Percentiles rank a stretch among this genome's conserved stretches.
phyloP scores from a whole-genome alignment of 164 flowering plant genomes.

The Cinnamomum chago region DNA sequence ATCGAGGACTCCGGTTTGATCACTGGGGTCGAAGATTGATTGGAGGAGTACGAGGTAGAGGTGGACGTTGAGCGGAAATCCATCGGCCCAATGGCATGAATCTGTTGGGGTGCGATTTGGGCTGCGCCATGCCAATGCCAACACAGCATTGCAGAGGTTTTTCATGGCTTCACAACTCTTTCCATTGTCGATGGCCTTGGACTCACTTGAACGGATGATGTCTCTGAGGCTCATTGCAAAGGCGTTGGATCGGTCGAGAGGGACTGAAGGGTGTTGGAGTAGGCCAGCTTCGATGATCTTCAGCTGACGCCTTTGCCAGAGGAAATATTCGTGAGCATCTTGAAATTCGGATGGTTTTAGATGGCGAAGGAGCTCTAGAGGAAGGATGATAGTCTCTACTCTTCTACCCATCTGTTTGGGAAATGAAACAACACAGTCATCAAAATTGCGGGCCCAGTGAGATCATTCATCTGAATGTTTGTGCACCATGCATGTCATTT shows the following conservation, averaged over 20 bases:
- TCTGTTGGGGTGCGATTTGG: slow-evolving; percentile 49
- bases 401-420: slow-evolving; percentile 56
- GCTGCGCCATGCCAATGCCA: slow-evolving; percentile 66
- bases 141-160: slow-evolving; percentile 53
- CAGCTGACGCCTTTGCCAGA: slow-evolving; percentile 86
- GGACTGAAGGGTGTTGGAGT: slow-evolving; percentile 56
- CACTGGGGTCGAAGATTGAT: slow-evolving; percentile 68
- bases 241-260: slow-evolving; percentile 49
- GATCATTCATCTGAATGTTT: too few species aligned
- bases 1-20: slow-evolving; percentile 72
- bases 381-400: slow-evolving; percentile 88
- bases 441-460: too few species aligned
- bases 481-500: too few species aligned
- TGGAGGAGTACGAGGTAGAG: slow-evolving; percentile 64
- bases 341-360: slow-evolving; percentile 81
- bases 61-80: slow-evolving; percentile 72
- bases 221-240: slow-evolving; percentile 53
- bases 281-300: slow-evolving; percentile 73
- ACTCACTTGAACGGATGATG: slow-evolving; percentile 42
- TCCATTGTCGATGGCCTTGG: slow-evolving; percentile 60
- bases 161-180: slow-evolving; percentile 75
- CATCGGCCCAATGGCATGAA: slow-evolving; percentile 93
- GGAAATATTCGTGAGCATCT: slow-evolving; percentile 58
- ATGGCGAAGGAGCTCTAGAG: slow-evolving; percentile 49
- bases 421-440: background rate